Percentiles rank a stretch among this genome's conserved stretches.
phyloP scores from a whole-genome alignment of 2,329 filamentous ascomycete genomes.

The Fusarium sp. region DNA sequence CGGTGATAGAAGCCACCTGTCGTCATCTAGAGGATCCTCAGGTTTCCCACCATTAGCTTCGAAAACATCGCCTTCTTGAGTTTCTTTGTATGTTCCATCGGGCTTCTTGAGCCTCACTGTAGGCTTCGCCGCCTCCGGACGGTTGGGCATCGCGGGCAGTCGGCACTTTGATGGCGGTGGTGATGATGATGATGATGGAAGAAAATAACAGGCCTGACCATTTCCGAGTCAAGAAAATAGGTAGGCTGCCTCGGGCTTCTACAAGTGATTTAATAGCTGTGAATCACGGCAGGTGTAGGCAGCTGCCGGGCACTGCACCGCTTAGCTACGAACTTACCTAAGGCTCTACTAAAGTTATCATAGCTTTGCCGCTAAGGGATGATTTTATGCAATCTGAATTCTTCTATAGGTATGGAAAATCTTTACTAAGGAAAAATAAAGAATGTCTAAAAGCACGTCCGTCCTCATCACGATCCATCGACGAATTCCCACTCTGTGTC shows the following conservation, averaged over 20 bases:
- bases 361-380: not conserved
- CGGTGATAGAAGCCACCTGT: not conserved
- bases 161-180: too few species aligned
- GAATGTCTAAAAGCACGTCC: not conserved
- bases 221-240: too few species aligned
- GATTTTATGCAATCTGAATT: not conserved
- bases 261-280: not conserved
- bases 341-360: accelerated
- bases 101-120: not conserved
- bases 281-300: not conserved
- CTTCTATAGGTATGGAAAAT: not conserved
- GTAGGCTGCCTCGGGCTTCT: too few species aligned
- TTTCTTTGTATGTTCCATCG: not conserved
- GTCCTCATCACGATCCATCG: accelerated
- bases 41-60: accelerated
- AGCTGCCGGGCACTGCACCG: not conserved
- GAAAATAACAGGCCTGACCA: too few species aligned
- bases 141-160: too few species aligned
- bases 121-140: not conserved
- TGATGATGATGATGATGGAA: too few species aligned
- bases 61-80: accelerated
- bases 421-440: not conserved
- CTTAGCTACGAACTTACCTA: accelerated
- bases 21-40: not conserved
- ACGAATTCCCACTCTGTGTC: not conserved